Conservation (phyloP, 2,329 filamentous ascomycete genomes). For the Alternaria longipes region DNA sequence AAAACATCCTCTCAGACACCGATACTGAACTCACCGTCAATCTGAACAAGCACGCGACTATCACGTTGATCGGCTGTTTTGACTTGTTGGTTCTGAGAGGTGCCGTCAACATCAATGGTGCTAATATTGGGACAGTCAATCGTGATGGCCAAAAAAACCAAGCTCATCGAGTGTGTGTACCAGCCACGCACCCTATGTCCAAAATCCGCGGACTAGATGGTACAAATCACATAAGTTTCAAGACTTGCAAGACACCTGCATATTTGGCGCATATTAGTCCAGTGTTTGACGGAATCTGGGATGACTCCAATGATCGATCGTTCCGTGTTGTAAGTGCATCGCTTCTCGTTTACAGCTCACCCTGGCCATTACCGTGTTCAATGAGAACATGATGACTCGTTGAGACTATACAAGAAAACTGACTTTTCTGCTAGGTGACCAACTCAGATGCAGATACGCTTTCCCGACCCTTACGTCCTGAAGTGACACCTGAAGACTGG, state of each 20-base stretch:
- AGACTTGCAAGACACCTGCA: conserved; percentile 57
- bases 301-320: conserved; percentile 51
- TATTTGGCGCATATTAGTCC: conserved; percentile 70
- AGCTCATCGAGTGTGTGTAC: conserved; percentile 68
- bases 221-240: conserved; percentile 58
- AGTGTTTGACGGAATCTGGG: conserved; percentile 73
- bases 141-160: conserved; percentile 25
- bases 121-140: conserved; percentile 62
- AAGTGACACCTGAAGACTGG: conserved; percentile 70
- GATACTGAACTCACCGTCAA: conserved; percentile 37
- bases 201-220: conserved; percentile 68
- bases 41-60: conserved; percentile 46
- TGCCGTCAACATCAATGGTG: conserved; percentile 71
- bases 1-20: conserved; percentile 36
- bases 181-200: conserved; percentile 74
- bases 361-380: neutral
- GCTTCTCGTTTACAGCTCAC: neutral
- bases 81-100: conserved; percentile 70
- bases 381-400: neutral
- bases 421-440: conserved; percentile 30
- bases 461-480: conserved; percentile 39
- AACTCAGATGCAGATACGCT: conserved; percentile 40
- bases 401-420: neutral
- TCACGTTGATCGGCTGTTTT: conserved; percentile 69
- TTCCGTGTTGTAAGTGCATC: conserved; percentile 33